Base-by-base conservation (phyloP, 2,329 filamentous ascomycete genomes). In the Ceratocystis lukuohia region DNA sequence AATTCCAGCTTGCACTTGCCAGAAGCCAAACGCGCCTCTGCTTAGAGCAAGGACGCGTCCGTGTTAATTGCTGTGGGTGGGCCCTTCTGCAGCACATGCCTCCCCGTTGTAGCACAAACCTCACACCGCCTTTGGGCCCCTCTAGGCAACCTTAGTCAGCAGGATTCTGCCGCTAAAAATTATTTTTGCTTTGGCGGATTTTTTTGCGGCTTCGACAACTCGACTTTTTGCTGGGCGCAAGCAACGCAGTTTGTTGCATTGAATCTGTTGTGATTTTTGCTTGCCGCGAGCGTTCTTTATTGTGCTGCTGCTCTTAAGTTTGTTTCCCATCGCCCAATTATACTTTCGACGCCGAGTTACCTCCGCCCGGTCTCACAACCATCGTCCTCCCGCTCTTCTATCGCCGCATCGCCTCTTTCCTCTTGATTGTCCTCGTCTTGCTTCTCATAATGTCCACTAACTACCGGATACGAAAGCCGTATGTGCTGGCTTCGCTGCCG, bases 381-480 rank as follows among this genome's bases (percentile, higher is more conserved):
- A 30, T 3, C 15, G 4, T 17, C 20, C 22, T 37, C 56, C 17
- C 2, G 15, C 5, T 59, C 8, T 15, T 41, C 20, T 25, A 4
- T 37, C 3, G 45, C 41, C 17, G 37, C n/a, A 12, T 56, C 37
- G 10, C 62, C 30, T 56, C 20, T 56, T 17, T 20, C 41, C 20
- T 53, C 45, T 46, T 48, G 7, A 46, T 10, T 15, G 10, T 64
- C n/a, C 45, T 59, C 48, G 62, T 71, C 69, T 46, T n/a, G 3
- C 10, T 7, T 56, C 17, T 22, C 37, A 70, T 70, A 37, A 85
- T 85, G 83, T 78, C 82, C 70, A 80, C 81, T 57, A 81, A 82
- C 69, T 84, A 85, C 71, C 81, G 82, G 69, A 80, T 87, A 66
- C 83, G 86, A 72, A 80, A 80, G 75, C 84, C 85, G n/a, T 86